A percentile compares a stretch with the other conserved stretches of the same genome.
Conservation (phyloP, 192 early-diverging fungal genomes). For the Backusella luteola region DNA sequence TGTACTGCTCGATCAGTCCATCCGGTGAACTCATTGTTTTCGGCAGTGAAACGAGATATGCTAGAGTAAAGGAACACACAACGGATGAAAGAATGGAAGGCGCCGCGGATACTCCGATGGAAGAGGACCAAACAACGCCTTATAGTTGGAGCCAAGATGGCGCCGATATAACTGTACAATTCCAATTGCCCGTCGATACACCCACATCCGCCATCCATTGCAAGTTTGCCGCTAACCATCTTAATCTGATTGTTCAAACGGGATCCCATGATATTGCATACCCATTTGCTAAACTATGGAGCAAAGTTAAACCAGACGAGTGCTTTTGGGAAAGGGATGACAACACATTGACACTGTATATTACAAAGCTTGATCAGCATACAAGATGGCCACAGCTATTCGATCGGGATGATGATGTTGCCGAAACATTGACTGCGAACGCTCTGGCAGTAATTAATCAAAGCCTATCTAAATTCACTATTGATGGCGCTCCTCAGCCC, state of each 20-base stretch:
- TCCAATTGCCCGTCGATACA: conserved; percentile 52
- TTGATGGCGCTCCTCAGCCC: conserved; percentile 32
- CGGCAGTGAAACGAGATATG: conserved; percentile 34
- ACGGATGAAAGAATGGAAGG: neutral
- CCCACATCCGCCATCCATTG: conserved; percentile 57
- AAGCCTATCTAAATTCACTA: conserved; percentile 61
- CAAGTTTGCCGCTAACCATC: conserved; percentile 45
- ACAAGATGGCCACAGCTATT: conserved; percentile 71
- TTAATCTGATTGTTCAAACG: conserved; percentile 45
- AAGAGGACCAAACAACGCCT: conserved; percentile 20
- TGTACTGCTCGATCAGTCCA: conserved; percentile 45
- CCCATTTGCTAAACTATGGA: conserved; percentile 37
- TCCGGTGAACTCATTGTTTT: conserved; percentile 43
- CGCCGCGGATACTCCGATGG: neutral
- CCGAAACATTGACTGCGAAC: conserved; percentile 61
- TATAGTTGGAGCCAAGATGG: conserved; percentile 74
- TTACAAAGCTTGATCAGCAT: conserved; percentile 60
- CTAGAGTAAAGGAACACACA: conserved; percentile 18
- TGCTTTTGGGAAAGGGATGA: conserved; percentile 70
- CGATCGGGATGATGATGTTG: conserved; percentile 50
- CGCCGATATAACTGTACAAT: conserved; percentile 63
- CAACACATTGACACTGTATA: conserved; percentile 52
- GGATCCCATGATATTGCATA: neutral
- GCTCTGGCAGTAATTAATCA: conserved; percentile 58
- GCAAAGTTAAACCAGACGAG: conserved; percentile 51